These are phyloP conservation scores for Clausena lansium DNA, from an alignment of 345 rosid genomes.

Conservation along the genomic window DNA sequence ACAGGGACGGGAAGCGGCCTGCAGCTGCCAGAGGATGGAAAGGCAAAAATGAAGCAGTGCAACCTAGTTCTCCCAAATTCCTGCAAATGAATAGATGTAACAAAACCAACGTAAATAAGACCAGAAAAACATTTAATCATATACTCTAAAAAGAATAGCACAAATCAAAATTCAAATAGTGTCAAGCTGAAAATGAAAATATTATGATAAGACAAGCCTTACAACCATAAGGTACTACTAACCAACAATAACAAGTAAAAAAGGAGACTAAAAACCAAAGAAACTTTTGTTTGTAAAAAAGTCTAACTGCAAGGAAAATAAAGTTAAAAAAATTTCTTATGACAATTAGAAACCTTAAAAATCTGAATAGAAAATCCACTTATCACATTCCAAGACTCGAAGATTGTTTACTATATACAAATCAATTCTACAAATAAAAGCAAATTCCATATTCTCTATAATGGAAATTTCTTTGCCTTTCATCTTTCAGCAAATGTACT, in stretches of 20 bases:
- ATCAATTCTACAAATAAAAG: not conserved
- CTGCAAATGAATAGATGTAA: constrained; percentile 28
- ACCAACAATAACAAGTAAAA: not conserved
- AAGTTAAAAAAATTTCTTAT: no score
- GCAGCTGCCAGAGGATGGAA: constrained; percentile 41
- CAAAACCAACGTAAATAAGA: not conserved
- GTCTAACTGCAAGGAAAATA: not conserved
- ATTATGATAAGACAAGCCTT: not conserved
- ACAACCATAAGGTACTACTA: no score
- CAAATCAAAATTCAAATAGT: not conserved
- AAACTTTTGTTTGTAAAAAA: not conserved
- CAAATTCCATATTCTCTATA: not conserved
- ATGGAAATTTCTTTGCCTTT: not conserved
- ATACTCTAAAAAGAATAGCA: not conserved
- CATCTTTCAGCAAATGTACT: not conserved
- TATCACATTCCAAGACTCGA: not conserved
- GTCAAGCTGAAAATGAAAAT: not conserved
- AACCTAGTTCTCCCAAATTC: constrained; percentile 82
- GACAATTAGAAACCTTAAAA: not conserved
- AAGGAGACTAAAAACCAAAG: not conserved
- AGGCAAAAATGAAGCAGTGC: constrained; percentile 71
- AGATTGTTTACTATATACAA: not conserved
- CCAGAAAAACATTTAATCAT: not conserved
- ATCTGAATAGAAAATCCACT: not conserved
- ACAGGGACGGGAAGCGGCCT: constrained; percentile 58